Percentiles rank a stretch among this genome's conserved stretches.
These are phyloP conservation scores for Salix viminalis DNA, from an alignment of 345 rosid genomes.

Conservation along the genomic window DNA sequence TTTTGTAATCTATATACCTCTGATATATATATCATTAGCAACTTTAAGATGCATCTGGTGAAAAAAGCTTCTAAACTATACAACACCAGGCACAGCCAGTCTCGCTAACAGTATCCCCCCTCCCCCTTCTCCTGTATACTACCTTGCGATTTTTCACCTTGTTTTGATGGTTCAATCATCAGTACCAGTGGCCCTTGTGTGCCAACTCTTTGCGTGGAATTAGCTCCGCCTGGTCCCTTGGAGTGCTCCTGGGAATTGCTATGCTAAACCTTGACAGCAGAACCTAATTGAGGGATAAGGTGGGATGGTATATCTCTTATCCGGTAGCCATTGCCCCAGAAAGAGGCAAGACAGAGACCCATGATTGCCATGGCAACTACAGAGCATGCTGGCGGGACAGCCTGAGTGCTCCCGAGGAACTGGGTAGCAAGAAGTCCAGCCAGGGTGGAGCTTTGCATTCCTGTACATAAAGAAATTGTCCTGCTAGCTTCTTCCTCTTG, in stretches of 20 bases:
- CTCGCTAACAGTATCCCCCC: neutral
- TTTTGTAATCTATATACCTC: neutral
- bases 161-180: constrained; percentile 2
- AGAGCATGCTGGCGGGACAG: constrained; percentile 92
- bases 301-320: constrained; percentile 51
- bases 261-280: constrained; percentile 29
- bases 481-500: constrained; percentile 84
- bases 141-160: neutral
- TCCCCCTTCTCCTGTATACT: neutral
- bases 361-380: constrained; percentile 95
- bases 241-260: neutral
- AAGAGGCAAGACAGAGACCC: constrained; percentile 91
- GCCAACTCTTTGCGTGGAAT: neutral
- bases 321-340: constrained; percentile 76
- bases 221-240: neutral
- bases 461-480: constrained; percentile 86
- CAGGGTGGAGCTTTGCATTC: constrained; percentile 93
- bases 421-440: constrained; percentile 88
- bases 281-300: constrained; percentile 33
- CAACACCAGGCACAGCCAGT: constrained; percentile 11
- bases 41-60: constrained; percentile 5
- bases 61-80: constrained; percentile 17
- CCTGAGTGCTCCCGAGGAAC: constrained; percentile 84
- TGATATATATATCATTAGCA: constrained; percentile 2
- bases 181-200: neutral